Evolutionary conservation across 371 early-diverging fungal species (phyloP), one percentile per base, ranked within the genome.

Genomic region (Actinomucor elegans): DNA sequence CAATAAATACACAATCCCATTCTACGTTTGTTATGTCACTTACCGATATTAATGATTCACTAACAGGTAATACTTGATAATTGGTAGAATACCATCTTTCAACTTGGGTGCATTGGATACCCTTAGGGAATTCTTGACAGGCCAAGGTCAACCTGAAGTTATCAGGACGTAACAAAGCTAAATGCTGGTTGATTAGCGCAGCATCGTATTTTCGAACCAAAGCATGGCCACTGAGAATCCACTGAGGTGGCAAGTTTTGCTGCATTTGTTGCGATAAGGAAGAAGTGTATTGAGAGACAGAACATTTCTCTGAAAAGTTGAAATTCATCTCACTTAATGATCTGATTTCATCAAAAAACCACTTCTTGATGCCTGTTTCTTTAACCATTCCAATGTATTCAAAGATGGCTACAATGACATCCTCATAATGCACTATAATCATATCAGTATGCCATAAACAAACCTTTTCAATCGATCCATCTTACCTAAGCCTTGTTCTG

Each of bases 311-410:
- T 46, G 84, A 77, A 69, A 93, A 94, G 34, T 82, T 79, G 71
- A 94, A 94, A 1, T 73, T 66, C 14, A 91, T 83, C 6, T 79
- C 81, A 33, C 84, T 73, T 42, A 93, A 64, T 12, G 77, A 71
- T 43, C 83, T 67, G 37, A 86, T 80, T 66, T 97, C 96, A 29
- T 89, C 77, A 64, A 84, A 94, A 34, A 90, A 86, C 85, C 91
- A 91, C 43, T 86, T 78, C 49, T 90, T 84, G 5, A 88, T 71
- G 0, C 92, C 93, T 12, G 59, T 60, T 4, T 66, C 59, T 36
- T 81, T 78, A 27, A 97, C 57, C 87, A 97, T 83, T 18, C 84
- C 72, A 48, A 97, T 89, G 62, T 95, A 98, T 63, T 91, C 87
- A 61, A 97, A 98, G 4, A 96, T 67, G 18, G 85, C 74, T 2